These are phyloP conservation scores for Iris macrosiphon DNA, from an alignment of 106 monocot species.

Conservation along the genomic window DNA sequence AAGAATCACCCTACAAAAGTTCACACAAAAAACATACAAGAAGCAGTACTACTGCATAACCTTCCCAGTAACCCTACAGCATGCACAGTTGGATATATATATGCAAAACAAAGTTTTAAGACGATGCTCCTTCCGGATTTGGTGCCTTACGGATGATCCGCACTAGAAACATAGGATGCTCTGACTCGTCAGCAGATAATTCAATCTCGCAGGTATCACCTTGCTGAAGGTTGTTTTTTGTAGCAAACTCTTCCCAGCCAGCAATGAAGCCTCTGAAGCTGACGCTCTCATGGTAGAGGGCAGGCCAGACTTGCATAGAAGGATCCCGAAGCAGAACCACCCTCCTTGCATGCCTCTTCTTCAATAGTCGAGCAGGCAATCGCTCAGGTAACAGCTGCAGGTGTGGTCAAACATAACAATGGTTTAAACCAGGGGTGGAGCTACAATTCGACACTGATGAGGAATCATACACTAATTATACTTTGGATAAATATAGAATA, in stretches of 20 bases:
- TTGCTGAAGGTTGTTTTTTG: slow-evolving; percentile 14
- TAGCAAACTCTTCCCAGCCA: slow-evolving; percentile 33
- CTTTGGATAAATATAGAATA: no score
- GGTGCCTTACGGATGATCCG: no score
- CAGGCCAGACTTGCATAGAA: slow-evolving; percentile 22
- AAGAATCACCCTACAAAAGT: no score
- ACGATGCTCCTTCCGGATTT: no score
- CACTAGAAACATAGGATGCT: slow-evolving; percentile 9
- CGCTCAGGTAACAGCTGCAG: slow-evolving; percentile 20
- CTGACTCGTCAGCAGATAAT: background rate
- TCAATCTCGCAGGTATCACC: slow-evolving; percentile 33
- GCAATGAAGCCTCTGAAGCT: slow-evolving; percentile 26
- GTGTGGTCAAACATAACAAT: background rate
- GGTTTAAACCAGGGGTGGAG: background rate
- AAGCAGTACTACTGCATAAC: no score
- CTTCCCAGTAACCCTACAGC: no score
- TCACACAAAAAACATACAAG: no score
- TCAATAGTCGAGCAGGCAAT: slow-evolving; percentile 1
- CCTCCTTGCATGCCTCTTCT: slow-evolving; percentile 10
- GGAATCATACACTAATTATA: no score
- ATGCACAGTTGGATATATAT: no score
- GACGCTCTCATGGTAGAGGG: slow-evolving; percentile 25
- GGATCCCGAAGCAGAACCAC: slow-evolving; percentile 26
- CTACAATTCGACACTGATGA: background rate
- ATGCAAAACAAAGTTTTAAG: no score